Evolutionary conservation across 2,329 filamentous ascomycete genomes (phyloP), one percentile per base, ranked within the genome.

Genomic region (Didymella sp.): DNA sequence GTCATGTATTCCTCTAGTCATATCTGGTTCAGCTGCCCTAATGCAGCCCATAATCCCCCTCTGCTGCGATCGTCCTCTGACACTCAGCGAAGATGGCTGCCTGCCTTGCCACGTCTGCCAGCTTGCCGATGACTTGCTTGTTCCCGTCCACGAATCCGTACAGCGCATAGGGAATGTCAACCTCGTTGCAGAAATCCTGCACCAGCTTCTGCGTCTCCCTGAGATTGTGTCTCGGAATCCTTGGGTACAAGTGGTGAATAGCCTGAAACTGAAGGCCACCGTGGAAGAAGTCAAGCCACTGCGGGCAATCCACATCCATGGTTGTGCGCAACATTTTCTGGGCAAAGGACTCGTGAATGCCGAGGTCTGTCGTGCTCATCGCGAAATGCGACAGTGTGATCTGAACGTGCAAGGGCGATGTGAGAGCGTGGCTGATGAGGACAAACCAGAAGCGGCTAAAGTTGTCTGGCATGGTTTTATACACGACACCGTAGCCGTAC

Each of bases 251-350:
- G 63, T 91, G 88, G 73, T 91, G 88, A 2, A 90, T 83, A 6
- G 84, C 87, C 74, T 90, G 88, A 76, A 90, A 91, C 75, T 90
- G 88, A 25, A 91, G 78, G 1, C 88, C 88, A 45, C 88, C 88
- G 71, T 91, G 88, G 69, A 89, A 81, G 64, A 87, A 90, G 71
- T 91, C 88, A 24, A 91, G 77, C 88, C 88, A 91, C 22, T 81
- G 77, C 0, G 88, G 88, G 73, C 88, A 90, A 66, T 89, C 87
- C 44, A 91, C 85, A 66, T 91, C 88, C 87, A 90, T 89, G 24
- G 87, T 90, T 3, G 88, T 90, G 41, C 88, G 82, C 33, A 90
- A 77, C 81, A 89, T 87, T 67, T 86, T 85, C 76, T 89, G 87
- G 0, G 87, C 80, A 68, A 90, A 90, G 0, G 85, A 88, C 70